These are phyloP conservation scores for Fraxinus baroniana DNA, from an alignment of 305 asterid genomes.

Conservation along the genomic window DNA sequence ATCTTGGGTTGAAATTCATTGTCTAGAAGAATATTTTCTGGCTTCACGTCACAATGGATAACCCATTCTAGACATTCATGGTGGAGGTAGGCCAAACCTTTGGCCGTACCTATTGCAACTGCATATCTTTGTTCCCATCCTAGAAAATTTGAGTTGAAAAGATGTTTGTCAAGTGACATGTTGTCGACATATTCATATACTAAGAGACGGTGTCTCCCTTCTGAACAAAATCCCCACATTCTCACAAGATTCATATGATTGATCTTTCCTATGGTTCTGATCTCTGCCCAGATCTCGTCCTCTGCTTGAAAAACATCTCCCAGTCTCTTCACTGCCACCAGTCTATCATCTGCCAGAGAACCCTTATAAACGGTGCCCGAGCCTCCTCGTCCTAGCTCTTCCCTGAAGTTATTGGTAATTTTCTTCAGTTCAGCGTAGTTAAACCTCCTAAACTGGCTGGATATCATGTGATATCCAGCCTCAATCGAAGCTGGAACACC, in stretches of 20 bases:
- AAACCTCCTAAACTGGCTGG: slow-evolving; percentile 33
- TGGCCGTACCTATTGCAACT: slow-evolving; percentile 66
- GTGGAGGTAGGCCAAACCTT: slow-evolving; percentile 71
- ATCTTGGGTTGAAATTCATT: slow-evolving; percentile 57
- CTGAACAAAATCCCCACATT: slow-evolving; percentile 43
- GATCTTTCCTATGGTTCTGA: slow-evolving; percentile 34
- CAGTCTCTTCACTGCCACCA: slow-evolving; percentile 32
- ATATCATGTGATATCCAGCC: slow-evolving; percentile 30
- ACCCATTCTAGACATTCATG: slow-evolving; percentile 83
- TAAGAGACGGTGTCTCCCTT: slow-evolving; percentile 29
- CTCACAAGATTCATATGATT: slow-evolving; percentile 38
- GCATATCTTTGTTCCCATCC: slow-evolving; percentile 40
- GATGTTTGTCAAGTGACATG: slow-evolving; percentile 30
- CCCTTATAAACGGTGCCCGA: slow-evolving; percentile 39
- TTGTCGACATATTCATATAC: slow-evolving; percentile 35
- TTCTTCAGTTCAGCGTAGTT: slow-evolving; percentile 31
- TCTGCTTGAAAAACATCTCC: slow-evolving; percentile 30
- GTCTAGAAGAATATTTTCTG: slow-evolving; percentile 69
- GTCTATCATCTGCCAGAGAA: slow-evolving; percentile 24
- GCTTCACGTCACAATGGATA: slow-evolving; percentile 77
- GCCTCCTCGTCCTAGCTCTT: slow-evolving; percentile 41
- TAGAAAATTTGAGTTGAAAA: slow-evolving; percentile 17
- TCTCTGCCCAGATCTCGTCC: slow-evolving; percentile 35
- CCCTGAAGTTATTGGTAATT: slow-evolving; percentile 32
- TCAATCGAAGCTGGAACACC: slow-evolving; percentile 28